Percentiles rank a stretch among this genome's conserved stretches.
Evolutionary conservation across 1,139 yeast genomes (phyloP).

Genomic region (Pichia sp.): DNA sequence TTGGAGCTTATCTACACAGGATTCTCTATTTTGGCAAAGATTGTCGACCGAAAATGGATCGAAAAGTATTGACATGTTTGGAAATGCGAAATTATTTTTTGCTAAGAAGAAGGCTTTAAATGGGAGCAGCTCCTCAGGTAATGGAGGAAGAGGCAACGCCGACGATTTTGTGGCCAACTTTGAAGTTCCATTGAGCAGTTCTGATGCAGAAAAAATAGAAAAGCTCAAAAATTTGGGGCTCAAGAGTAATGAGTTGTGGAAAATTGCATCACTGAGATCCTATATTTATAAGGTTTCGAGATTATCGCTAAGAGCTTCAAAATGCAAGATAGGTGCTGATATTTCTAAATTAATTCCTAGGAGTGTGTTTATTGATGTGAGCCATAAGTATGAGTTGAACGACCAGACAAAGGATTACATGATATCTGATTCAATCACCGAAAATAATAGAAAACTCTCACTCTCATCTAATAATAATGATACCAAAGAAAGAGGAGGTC

Average conservation of each 20-base stretch:
- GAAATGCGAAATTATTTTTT: slow-evolving; percentile 39
- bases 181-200: slow-evolving; percentile 48
- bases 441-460: neutral
- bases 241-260: slow-evolving; percentile 75
- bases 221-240: slow-evolving; percentile 69
- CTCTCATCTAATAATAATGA: neutral
- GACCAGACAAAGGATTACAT: neutral
- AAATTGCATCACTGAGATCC: slow-evolving; percentile 62
- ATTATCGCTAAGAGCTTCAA: slow-evolving; percentile 22
- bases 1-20: slow-evolving; percentile 69
- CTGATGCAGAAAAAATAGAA: slow-evolving; percentile 73
- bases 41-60: slow-evolving; percentile 29
- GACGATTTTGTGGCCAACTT: slow-evolving; percentile 36
- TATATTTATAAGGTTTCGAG: slow-evolving; percentile 61
- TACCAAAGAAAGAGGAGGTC: neutral
- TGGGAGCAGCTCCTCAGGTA: slow-evolving; percentile 5
- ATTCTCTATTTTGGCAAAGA: slow-evolving; percentile 76
- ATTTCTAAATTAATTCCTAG: slow-evolving; percentile 47
- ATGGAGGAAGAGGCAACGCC: slow-evolving; percentile 32
- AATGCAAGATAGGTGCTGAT: slow-evolving; percentile 21
- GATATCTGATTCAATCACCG: neutral
- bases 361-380: slow-evolving; percentile 63
- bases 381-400: slow-evolving; percentile 41
- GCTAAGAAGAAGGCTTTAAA: slow-evolving; percentile 30
- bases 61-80: slow-evolving; percentile 39